Percentiles rank a stretch among this genome's conserved stretches.
These are phyloP conservation scores for Annulohypoxylon moriforme DNA, from an alignment of 495 filamentous ascomycete species.

Conservation along the genomic window DNA sequence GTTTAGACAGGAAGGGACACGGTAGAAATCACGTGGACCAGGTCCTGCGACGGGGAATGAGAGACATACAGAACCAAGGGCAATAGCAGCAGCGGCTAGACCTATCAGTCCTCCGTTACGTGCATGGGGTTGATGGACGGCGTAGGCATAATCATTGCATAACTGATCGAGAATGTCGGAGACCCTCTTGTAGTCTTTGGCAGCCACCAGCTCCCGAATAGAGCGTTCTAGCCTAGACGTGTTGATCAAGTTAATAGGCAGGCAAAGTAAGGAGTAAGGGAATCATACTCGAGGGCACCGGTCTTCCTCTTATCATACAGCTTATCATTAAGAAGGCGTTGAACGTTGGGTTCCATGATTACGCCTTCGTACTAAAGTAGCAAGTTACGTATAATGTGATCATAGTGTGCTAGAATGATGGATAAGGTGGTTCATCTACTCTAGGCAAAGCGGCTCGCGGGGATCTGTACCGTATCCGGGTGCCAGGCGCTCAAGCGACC, in stretches of 20 bases:
- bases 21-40: background rate
- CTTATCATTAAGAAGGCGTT: slow-evolving; percentile 95
- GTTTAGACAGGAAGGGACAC: background rate
- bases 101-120: slow-evolving; percentile 97
- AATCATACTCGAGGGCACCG: slow-evolving; percentile 92
- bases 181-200: slow-evolving; percentile 80
- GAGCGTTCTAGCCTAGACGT: slow-evolving; percentile 80
- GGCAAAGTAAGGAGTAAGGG: background rate
- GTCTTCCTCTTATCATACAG: slow-evolving; percentile 97
- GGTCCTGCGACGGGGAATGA: background rate
- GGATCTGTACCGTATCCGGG: no score
- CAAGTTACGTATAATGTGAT: slow-evolving; percentile 27
- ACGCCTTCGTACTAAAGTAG: slow-evolving; percentile 17
- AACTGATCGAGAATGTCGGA: slow-evolving; percentile 92
- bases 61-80: slow-evolving; percentile 82
- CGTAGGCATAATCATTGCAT: slow-evolving; percentile 97
- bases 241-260: slow-evolving; percentile 34
- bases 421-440: slow-evolving; percentile 2
- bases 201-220: slow-evolving; percentile 84
- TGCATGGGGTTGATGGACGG: slow-evolving; percentile 96
- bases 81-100: slow-evolving; percentile 95
- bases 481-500: background rate
- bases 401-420: slow-evolving; percentile 20
- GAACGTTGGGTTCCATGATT: slow-evolving; percentile 87
- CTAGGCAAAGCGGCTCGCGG: no score